Evolutionary conservation across 345 rosid species (phyloP), one percentile per base, ranked within the genome.

Genomic region (Populus alba): DNA sequence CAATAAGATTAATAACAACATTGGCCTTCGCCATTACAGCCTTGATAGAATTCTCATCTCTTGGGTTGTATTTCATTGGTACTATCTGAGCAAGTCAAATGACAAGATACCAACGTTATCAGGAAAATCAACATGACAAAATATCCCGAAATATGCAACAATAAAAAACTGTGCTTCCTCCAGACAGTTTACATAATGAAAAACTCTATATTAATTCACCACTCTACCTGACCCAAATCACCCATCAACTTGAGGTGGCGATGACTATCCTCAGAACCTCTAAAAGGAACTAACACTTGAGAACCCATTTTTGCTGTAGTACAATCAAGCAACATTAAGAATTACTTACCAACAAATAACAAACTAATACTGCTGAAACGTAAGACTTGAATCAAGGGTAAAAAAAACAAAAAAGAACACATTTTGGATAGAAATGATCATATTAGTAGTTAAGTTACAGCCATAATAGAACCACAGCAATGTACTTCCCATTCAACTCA

Each of bases 21-120:
- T 97, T 97, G 75, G 99, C 99, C 88, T 97, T 97, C 43, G 99
- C 98, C 98, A 97, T 92, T 68, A 90, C 97, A 80, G 99, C 97
- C 87, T 97, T 97, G 77, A 97, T 87, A 12, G 98, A 94, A 81
- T 81, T 81, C 83, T 97, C 99, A 82, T 97, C 97, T 79, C 97
- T 90, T 68, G 97, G 97, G 84, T 94, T 85, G 66, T 84, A 97
- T 71, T 94, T 78, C 99, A 97, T 92, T 2, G 98, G 98, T 65
- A 97, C 99, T 31, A 97, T 92, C 99, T 94, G 90, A 80, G 68
- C 11, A 71, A 16, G 39, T 66, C 37, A 82, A 83, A 78, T 29
- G 73, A 31, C 33, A 81, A 62, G 72, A 39, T 33, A 31, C 17
- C 66, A 23, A 73, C 8, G n/a, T 25, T 45, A 67, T 66, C 27